Percentiles rank a stretch among this genome's conserved stretches.
Conservation (phyloP, 2,329 filamentous ascomycete genomes). For the Volutella citrinella region DNA sequence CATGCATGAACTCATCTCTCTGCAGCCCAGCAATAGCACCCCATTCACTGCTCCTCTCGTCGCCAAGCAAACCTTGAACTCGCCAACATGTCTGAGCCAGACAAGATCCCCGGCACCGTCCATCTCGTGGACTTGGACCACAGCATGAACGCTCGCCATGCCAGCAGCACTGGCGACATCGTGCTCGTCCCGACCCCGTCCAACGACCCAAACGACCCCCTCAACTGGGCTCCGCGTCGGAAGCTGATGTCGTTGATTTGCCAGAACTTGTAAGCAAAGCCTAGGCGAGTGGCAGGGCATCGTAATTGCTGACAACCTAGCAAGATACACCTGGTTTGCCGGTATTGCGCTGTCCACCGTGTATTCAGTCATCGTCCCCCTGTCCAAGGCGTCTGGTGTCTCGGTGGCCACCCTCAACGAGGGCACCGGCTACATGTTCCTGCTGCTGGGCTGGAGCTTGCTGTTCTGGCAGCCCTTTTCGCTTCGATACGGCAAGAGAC, state of each 20-base stretch:
- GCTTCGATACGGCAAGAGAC: slow-evolving; percentile 39
- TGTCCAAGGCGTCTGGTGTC: background rate
- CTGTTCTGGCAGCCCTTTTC: slow-evolving; percentile 45
- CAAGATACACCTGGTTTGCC: too few relatives aligned
- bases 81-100: too few relatives aligned
- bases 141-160: slow-evolving; percentile 28
- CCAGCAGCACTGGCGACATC: slow-evolving; percentile 32
- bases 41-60: too few relatives aligned
- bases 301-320: too few relatives aligned
- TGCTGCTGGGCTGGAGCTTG: slow-evolving; percentile 42
- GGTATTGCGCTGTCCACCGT: background rate
- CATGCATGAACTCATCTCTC: too few relatives aligned
- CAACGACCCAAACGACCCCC: background rate
- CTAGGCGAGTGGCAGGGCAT: too few relatives aligned
- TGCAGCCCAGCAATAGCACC: too few relatives aligned
- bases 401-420: background rate
- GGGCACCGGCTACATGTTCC: slow-evolving; percentile 22
- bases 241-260: too few relatives aligned
- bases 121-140: slow-evolving; percentile 35
- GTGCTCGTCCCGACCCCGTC: slow-evolving; percentile 24
- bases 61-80: too few relatives aligned
- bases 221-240: background rate
- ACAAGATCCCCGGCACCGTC: slow-evolving; percentile 33
- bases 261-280: too few relatives aligned
- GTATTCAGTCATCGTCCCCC: background rate